phyloP scores from a whole-genome alignment of 2,329 filamentous ascomycete species.

The Claviceps sp. region DNA sequence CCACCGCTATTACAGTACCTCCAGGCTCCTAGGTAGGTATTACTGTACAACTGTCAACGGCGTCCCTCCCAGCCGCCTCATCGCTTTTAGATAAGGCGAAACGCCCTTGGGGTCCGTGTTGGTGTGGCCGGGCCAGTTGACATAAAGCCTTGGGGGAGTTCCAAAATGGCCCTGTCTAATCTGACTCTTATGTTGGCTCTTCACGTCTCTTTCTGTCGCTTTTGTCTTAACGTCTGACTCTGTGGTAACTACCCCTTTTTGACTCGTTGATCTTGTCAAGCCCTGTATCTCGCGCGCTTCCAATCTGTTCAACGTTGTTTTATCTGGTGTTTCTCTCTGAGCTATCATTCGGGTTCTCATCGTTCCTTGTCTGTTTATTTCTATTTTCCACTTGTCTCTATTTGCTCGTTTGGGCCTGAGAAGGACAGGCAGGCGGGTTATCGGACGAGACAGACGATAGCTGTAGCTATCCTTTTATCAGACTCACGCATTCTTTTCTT shows the following conservation, averaged over 20 bases:
- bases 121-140: too few species aligned
- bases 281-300: background rate
- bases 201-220: background rate
- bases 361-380: background rate
- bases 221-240: background rate
- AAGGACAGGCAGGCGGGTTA: background rate
- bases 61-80: too few species aligned
- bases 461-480: slow-evolving; percentile 12
- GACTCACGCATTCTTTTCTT: slow-evolving; percentile 8
- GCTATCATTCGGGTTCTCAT: background rate
- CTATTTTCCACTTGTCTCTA: background rate
- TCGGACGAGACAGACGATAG: slow-evolving; percentile 8
- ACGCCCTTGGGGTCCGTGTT: too few species aligned
- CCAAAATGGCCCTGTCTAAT: too few species aligned
- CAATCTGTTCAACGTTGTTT: background rate
- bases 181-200: background rate
- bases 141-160: too few species aligned
- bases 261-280: background rate
- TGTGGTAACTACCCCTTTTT: background rate
- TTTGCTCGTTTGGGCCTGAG: background rate
- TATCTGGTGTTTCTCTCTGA: background rate
- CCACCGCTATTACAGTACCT: too few species aligned
- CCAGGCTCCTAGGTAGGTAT: too few species aligned
- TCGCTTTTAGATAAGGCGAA: too few species aligned
- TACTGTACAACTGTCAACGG: too few species aligned